Evolutionary conservation across 2,329 filamentous ascomycete genomes (phyloP).

Genomic region (Exophiala spinifera): DNA sequence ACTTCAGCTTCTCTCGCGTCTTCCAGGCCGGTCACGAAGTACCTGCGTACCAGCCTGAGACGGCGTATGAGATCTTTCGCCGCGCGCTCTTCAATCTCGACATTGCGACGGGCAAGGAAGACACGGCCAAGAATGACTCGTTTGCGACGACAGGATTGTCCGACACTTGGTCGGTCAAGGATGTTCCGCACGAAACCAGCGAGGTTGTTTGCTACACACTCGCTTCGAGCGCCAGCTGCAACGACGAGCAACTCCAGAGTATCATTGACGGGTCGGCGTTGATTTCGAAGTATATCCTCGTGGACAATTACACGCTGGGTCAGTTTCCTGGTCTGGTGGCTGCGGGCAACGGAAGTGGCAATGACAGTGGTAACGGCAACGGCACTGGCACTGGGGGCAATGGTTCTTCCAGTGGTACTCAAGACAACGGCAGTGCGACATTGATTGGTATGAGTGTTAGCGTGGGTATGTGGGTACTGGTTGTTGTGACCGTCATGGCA

Average conservation of each 20-base stretch:
- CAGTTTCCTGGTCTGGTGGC: not conserved
- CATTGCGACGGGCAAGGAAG: conserved; percentile 35
- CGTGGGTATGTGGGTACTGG: too few relatives aligned
- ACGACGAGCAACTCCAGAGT: conserved; percentile 42
- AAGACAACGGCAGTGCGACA: not conserved
- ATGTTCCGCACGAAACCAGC: conserved; percentile 41
- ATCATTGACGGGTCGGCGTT: conserved; percentile 45
- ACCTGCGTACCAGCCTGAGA: conserved; percentile 38
- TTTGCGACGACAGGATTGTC: conserved; percentile 11
- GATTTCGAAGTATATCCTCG: conserved; percentile 47
- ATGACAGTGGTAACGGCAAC: not conserved
- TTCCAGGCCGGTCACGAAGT: conserved; percentile 35
- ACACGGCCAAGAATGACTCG: conserved; percentile 4
- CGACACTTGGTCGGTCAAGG: conserved; percentile 13
- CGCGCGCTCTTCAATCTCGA: conserved; percentile 35
- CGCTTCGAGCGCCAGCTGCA: conserved; percentile 40
- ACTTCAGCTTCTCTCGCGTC: conserved; percentile 41
- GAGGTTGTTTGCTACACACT: conserved; percentile 47
- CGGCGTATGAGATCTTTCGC: conserved; percentile 39
- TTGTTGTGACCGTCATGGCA: too few relatives aligned
- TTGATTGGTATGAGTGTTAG: not conserved
- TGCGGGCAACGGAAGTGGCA: not conserved
- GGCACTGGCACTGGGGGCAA: not conserved
- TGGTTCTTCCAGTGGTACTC: too few relatives aligned
- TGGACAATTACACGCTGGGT: conserved; percentile 30